These are phyloP conservation scores for Neodidymelliopsis sp. DNA, from an alignment of 2,329 filamentous ascomycete genomes.

Conservation along the genomic window DNA sequence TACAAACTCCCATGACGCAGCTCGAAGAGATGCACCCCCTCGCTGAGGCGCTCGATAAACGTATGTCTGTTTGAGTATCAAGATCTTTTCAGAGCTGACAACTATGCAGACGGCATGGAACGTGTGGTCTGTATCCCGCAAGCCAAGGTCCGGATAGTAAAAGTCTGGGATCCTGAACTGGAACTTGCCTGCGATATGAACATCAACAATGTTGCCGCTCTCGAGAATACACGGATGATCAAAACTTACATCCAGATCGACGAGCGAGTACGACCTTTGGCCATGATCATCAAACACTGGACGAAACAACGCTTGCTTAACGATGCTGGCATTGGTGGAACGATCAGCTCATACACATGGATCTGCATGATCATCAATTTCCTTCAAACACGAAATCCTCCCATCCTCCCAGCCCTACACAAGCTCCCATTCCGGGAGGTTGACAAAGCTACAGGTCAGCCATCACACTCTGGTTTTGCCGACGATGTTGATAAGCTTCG, in stretches of 20 bases:
- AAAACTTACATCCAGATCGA: slow-evolving; percentile 96
- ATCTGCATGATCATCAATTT: slow-evolving; percentile 99
- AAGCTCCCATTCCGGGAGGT: slow-evolving; percentile 71
- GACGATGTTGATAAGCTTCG: slow-evolving; percentile 80
- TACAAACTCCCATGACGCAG: slow-evolving; percentile 87
- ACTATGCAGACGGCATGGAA: slow-evolving; percentile 87
- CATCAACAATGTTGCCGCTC: slow-evolving; percentile 92
- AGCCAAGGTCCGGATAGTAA: slow-evolving; percentile 97
- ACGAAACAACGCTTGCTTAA: slow-evolving; percentile 91
- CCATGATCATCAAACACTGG: slow-evolving; percentile 99
- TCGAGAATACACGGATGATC: slow-evolving; percentile 98
- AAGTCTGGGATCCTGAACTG: slow-evolving; percentile 96
- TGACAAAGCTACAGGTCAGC: slow-evolving; percentile 67
- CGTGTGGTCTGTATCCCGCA: slow-evolving; percentile 93
- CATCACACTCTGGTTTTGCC: slow-evolving; percentile 74
- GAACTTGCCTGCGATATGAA: slow-evolving; percentile 95
- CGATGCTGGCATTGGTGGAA: slow-evolving; percentile 93
- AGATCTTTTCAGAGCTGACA: slow-evolving; percentile 26
- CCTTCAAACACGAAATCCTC: slow-evolving; percentile 83
- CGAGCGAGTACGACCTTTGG: slow-evolving; percentile 85
- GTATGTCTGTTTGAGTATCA: slow-evolving; percentile 62
- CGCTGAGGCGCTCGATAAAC: slow-evolving; percentile 81
- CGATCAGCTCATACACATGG: slow-evolving; percentile 98
- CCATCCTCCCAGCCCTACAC: slow-evolving; percentile 86
- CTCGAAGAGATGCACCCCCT: slow-evolving; percentile 90